Evolutionary conservation across 345 rosid genomes (phyloP).

Genomic region (Populus euphratica): DNA sequence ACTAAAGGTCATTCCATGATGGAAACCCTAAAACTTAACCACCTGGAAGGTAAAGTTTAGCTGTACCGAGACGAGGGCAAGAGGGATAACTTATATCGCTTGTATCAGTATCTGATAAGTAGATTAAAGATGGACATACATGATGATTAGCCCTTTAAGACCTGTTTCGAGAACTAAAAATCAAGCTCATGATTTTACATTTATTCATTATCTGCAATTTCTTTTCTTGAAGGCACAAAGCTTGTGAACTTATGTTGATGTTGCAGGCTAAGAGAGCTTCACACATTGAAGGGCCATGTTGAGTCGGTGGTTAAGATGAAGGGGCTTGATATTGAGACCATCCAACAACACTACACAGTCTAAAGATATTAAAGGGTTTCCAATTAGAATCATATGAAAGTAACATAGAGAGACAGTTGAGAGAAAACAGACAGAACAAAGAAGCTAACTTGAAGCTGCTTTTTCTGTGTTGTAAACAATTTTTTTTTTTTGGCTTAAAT

Average conservation of each 20-base stretch:
- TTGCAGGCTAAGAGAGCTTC: slow-evolving; percentile 10
- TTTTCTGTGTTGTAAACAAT: neutral
- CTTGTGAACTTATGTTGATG: neutral
- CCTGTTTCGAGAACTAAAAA: too few species aligned
- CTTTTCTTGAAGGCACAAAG: neutral
- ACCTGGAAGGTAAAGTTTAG: neutral
- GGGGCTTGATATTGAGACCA: slow-evolving; percentile 11
- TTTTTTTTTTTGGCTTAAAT: neutral
- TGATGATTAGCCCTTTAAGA: too few species aligned
- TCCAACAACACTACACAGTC: slow-evolving; percentile 10
- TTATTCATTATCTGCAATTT: too few species aligned
- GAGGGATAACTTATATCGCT: too few species aligned
- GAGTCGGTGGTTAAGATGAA: slow-evolving; percentile 13
- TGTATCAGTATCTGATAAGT: too few species aligned
- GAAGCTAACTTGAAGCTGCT: neutral
- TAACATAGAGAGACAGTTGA: neutral
- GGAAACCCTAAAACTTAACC: neutral
- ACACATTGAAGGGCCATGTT: slow-evolving; percentile 15
- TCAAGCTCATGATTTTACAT: too few species aligned
- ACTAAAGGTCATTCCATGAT: neutral
- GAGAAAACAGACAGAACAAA: neutral
- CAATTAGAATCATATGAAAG: neutral
- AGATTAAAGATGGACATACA: too few species aligned
- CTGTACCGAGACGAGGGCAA: too few species aligned
- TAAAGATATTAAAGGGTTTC: neutral